Evolutionary conservation across 1,284 basidiomycete genomes (phyloP), one percentile per base, ranked within the genome.

Genomic region (Trichosporon faecale): DNA sequence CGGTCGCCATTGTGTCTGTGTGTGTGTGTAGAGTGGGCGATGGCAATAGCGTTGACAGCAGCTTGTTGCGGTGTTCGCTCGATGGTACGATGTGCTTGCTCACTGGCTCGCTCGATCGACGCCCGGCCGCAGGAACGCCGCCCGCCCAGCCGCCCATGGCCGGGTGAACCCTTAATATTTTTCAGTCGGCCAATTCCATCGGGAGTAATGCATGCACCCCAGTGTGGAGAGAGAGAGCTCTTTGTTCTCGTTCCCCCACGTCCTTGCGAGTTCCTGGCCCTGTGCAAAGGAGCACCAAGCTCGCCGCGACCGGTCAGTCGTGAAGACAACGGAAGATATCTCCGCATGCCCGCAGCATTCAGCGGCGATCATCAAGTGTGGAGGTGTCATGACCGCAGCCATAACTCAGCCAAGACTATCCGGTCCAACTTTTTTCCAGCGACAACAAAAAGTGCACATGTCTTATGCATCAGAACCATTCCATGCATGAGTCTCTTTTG

Each of bases 1-100:
- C 57, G 57, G 57, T 61, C 23, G 33, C 49, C 63, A 66, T 27
- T 57, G 67, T 63, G 16, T 35, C 52, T n/a, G 69, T 65, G 18
- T 18, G 69, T 64, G 49, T 4, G 14, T 9, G 65, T 55, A 23
- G 40, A 55, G 29, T 33, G 57, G 7, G n/a, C 27, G 29, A 31
- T 67, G 66, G 3, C 57, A 61, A 31, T 12, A 61, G 29, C 14
- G 57, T n/a, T 31, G 21, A 5, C 0, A 16, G 57, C 18, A 18
- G 16, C 31, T 12, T 60, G 14, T 16, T 61, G 57, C 16, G 14
- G 18, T 3, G 57, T 14, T 61, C 57, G 29, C 27, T 61, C 57
- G 57, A 61, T 61, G 27, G 25, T 60, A 61, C 27, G 27, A 31
- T 31, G 29, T 5, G 5, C 27, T 9, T 27, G 25, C 29, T 60